These are phyloP conservation scores for Trichoderma oligosporum DNA, from an alignment of 2,329 filamentous ascomycete genomes.

Conservation along the genomic window DNA sequence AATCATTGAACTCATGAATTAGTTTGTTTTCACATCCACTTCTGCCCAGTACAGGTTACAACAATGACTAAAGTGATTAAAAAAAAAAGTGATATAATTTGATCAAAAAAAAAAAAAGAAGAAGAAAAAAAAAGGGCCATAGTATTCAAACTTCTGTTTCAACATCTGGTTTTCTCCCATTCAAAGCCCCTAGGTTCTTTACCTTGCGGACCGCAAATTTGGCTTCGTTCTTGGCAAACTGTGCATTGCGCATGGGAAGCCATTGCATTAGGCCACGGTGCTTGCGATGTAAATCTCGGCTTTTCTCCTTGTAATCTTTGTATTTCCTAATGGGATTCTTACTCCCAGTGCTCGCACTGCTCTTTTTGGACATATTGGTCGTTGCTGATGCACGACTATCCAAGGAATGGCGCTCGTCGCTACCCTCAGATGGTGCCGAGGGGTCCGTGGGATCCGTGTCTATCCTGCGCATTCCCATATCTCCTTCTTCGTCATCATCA, in stretches of 20 bases:
- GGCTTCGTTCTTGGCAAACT: slow-evolving; percentile 85
- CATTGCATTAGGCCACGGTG: slow-evolving; percentile 93
- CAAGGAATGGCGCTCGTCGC: slow-evolving; percentile 35
- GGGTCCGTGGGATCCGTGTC: slow-evolving; percentile 28
- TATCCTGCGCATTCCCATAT: slow-evolving; percentile 59
- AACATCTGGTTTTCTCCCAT: slow-evolving; percentile 79
- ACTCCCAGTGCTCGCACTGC: slow-evolving; percentile 33
- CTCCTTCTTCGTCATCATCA: slow-evolving; percentile 32
- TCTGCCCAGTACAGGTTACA: neutral
- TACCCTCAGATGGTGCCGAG: slow-evolving; percentile 28
- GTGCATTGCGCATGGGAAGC: slow-evolving; percentile 79
- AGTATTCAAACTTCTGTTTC: slow-evolving; percentile 66
- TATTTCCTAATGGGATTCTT: slow-evolving; percentile 55
- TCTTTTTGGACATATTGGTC: slow-evolving; percentile 29
- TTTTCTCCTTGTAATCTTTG: slow-evolving; percentile 63
- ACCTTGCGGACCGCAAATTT: slow-evolving; percentile 73
- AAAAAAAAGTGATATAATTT: neutral
- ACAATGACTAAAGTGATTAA: neutral
- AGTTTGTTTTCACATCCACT: neutral
- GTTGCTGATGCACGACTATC: slow-evolving; percentile 39
- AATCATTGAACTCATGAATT: neutral
- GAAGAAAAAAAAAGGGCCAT: neutral
- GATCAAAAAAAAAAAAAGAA: neutral
- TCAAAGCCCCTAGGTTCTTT: slow-evolving; percentile 71
- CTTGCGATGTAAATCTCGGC: slow-evolving; percentile 74